phyloP scores from a whole-genome alignment of 176 grass and related monocot species.

The Rhynchospora pubera region DNA sequence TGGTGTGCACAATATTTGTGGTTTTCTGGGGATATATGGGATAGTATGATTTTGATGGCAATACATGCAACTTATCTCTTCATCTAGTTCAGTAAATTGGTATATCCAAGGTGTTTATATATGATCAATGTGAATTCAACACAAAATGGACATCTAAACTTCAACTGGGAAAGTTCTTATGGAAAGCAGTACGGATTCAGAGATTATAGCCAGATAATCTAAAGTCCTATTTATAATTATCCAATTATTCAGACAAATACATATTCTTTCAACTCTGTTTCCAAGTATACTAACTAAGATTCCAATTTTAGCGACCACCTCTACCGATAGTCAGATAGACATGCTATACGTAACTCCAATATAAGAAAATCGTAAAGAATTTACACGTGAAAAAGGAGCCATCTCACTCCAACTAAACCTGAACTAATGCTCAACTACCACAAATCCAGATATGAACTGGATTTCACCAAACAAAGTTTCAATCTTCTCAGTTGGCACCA shows the following conservation, averaged over 20 bases:
- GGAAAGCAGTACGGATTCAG: not conserved
- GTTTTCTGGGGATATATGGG: not conserved
- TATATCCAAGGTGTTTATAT: not conserved
- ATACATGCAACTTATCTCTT: not conserved
- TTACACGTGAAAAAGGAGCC: constrained; percentile 10
- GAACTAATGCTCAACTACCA: constrained; percentile 10
- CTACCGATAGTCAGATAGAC: not conserved
- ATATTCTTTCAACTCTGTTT: not conserved
- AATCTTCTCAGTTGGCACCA: not conserved
- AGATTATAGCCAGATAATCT: not conserved
- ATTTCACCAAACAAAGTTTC: not conserved
- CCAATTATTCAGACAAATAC: not conserved
- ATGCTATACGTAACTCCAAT: not conserved
- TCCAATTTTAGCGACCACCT: not conserved
- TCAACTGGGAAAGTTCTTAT: not conserved
- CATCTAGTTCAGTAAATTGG: not conserved
- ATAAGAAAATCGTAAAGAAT: not conserved
- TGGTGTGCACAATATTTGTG: not conserved
- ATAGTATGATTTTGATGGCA: not conserved
- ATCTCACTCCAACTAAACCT: constrained; percentile 19
- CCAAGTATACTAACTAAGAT: not conserved
- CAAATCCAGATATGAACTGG: not conserved
- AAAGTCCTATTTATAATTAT: not conserved
- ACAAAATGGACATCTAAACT: not conserved
- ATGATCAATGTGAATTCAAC: not conserved